A percentile compares a stretch with the other conserved stretches of the same genome.
Evolutionary conservation across 202 grass and related monocot species (phyloP).

Genomic region (Eragrostis tef): DNA sequence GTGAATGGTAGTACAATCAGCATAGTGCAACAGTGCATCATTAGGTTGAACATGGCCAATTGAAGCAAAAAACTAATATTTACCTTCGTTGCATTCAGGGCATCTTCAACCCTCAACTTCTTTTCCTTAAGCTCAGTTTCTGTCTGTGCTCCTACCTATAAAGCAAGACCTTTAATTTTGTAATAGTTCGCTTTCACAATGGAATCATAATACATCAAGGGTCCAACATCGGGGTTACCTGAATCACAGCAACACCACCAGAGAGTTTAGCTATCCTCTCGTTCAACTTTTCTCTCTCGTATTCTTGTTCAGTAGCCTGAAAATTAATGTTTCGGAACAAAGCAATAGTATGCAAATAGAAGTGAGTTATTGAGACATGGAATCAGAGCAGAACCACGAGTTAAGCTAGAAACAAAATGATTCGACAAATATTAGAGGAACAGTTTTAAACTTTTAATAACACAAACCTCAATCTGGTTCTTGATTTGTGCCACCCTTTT

Average conservation of each 20-base stretch:
- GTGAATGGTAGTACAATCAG: background rate
- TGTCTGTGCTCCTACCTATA: conserved; percentile 91
- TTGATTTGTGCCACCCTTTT: conserved; percentile 83
- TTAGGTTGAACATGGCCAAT: background rate
- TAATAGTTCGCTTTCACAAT: conserved; percentile 6
- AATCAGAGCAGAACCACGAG: conserved; percentile 10
- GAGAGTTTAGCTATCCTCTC: conserved; percentile 90
- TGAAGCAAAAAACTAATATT: conserved; percentile 27
- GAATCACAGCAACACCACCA: conserved; percentile 94
- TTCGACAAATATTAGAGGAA: background rate
- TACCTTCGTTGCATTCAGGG: conserved; percentile 92
- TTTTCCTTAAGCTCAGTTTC: conserved; percentile 96
- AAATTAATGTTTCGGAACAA: conserved; percentile 5
- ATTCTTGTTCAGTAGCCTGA: conserved; percentile 76
- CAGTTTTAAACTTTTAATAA: conserved; percentile 1
- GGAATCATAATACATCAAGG: background rate
- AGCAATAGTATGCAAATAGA: background rate
- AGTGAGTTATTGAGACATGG: background rate
- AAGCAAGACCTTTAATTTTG: conserved; percentile 2
- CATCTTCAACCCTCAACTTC: conserved; percentile 94
- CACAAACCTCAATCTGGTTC: conserved; percentile 74
- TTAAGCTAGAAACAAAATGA: background rate
- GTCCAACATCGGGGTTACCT: conserved; percentile 49
- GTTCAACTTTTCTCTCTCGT: conserved; percentile 86
- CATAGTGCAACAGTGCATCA: background rate